These are phyloP conservation scores for Penicillium macrosclerotiorum DNA, from an alignment of 495 filamentous ascomycete genomes.

Conservation along the genomic window DNA sequence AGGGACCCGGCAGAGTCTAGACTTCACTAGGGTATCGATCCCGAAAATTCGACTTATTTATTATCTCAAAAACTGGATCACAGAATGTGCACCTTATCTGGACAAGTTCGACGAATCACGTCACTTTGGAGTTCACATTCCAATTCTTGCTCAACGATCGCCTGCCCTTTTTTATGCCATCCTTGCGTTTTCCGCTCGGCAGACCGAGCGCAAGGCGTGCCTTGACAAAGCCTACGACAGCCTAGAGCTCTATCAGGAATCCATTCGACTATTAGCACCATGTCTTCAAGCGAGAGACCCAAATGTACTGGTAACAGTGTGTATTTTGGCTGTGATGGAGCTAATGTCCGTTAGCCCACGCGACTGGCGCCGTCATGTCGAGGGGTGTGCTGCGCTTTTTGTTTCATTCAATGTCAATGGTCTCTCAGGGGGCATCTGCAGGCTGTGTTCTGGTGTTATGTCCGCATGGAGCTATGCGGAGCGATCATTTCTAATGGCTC, in stretches of 20 bases:
- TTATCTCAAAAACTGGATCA: conserved; percentile 31
- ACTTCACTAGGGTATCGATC: conserved; percentile 26
- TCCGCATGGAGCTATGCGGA: conserved; percentile 43
- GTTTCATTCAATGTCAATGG: conserved; percentile 35
- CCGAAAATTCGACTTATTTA: conserved; percentile 26
- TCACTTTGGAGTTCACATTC: conserved; percentile 34
- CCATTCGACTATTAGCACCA: conserved; percentile 29
- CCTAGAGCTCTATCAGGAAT: conserved; percentile 38
- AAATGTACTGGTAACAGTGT: conserved; percentile 30
- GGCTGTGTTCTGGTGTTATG: conserved; percentile 45
- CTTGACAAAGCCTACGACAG: conserved; percentile 33
- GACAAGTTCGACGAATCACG: conserved; percentile 42
- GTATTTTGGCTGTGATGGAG: conserved; percentile 36
- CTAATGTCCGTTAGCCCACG: conserved; percentile 40
- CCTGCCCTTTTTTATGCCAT: conserved; percentile 36
- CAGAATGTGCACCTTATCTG: conserved; percentile 32
- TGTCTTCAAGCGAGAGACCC: conserved; percentile 32
- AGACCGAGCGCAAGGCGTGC: conserved; percentile 33
- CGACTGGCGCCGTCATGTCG: conserved; percentile 41
- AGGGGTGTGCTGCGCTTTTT: conserved; percentile 41
- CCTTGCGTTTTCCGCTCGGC: conserved; percentile 35
- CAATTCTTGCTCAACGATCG: conserved; percentile 29
- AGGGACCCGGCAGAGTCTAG: conserved; percentile 18
- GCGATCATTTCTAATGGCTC: conserved; percentile 39
- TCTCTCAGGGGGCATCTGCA: conserved; percentile 34